phyloP scores from a whole-genome alignment of 1,284 basidiomycete genomes.

The Cutaneotrichosporon mucoides region DNA sequence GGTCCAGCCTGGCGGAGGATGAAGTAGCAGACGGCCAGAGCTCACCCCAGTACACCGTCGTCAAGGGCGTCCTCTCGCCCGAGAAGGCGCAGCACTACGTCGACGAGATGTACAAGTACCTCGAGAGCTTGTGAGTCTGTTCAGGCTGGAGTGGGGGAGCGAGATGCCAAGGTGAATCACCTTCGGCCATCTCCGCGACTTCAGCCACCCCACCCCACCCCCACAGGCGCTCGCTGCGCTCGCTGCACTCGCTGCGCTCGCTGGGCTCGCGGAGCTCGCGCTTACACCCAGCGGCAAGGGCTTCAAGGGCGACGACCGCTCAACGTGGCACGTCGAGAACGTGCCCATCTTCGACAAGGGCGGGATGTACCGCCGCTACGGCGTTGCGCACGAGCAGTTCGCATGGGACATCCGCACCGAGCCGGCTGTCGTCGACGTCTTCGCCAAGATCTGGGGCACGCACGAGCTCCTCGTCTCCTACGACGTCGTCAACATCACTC shows the following conservation, averaged over 20 bases:
- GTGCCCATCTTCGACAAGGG: conserved; percentile 42
- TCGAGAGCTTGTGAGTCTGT: conserved; percentile 35
- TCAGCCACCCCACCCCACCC: too few relatives aligned
- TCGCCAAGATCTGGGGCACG: conserved; percentile 48
- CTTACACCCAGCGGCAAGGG: conserved; percentile 26
- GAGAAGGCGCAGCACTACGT: conserved; percentile 40
- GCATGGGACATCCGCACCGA: conserved; percentile 49
- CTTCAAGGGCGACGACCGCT: conserved; percentile 44
- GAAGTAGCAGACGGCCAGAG: too few relatives aligned
- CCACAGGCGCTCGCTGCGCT: too few relatives aligned
- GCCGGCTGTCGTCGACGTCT: conserved; percentile 39
- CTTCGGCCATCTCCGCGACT: too few relatives aligned
- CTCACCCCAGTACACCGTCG: conserved; percentile 37
- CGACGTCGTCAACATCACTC: conserved; percentile 45
- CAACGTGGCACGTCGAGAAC: conserved; percentile 41
- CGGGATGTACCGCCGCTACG: conserved; percentile 41
- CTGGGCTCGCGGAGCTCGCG: too few relatives aligned
- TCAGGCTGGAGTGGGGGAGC: background rate
- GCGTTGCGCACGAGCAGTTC: conserved; percentile 45
- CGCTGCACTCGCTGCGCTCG: too few relatives aligned
- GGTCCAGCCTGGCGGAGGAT: too few relatives aligned
- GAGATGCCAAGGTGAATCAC: background rate
- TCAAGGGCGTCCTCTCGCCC: conserved; percentile 36
- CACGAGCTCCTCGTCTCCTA: conserved; percentile 47
- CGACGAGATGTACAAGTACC: conserved; percentile 41